phyloP scores from a whole-genome alignment of 805 yeast genomes.

The Candida cerambycidarum region DNA sequence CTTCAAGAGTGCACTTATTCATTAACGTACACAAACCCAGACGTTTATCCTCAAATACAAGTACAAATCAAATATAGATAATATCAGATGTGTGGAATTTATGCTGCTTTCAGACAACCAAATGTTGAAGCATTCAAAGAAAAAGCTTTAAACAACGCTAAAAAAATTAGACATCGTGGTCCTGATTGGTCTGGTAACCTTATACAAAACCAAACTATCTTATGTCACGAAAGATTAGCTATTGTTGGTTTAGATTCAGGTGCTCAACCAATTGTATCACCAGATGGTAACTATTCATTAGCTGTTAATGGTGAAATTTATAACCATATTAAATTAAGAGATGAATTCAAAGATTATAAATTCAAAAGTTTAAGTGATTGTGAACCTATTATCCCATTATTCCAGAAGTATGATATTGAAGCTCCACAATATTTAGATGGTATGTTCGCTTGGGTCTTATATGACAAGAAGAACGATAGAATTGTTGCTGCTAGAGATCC shows the following conservation, averaged over 20 bases:
- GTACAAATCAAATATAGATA: background rate
- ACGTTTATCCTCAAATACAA: background rate
- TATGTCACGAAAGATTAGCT: conserved; percentile 95
- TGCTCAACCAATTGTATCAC: conserved; percentile 92
- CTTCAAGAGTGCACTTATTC: background rate
- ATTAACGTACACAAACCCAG: no score
- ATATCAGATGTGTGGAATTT: conserved; percentile 99
- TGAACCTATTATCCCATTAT: conserved; percentile 95
- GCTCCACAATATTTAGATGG: conserved; percentile 95
- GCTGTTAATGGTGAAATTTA: conserved; percentile 98
- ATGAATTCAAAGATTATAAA: conserved; percentile 65
- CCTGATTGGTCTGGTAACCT: conserved; percentile 98
- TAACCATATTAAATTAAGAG: conserved; percentile 90
- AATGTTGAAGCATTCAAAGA: conserved; percentile 79
- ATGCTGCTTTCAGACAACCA: conserved; percentile 84
- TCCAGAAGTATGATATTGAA: conserved; percentile 80
- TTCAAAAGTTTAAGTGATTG: conserved; percentile 91
- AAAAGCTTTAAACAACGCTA: conserved; percentile 85
- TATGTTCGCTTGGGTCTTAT: conserved; percentile 94
- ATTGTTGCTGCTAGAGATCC: conserved; percentile 98
- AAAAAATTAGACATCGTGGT: conserved; percentile 96
- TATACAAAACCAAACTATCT: conserved; percentile 72
- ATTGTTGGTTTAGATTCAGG: conserved; percentile 97
- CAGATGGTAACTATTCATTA: conserved; percentile 69
- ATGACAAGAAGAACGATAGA: conserved; percentile 82